Evolutionary conservation across 768 basidiomycete genomes (phyloP), one percentile per base, ranked within the genome.

Genomic region (Cantharellus anzutake): DNA sequence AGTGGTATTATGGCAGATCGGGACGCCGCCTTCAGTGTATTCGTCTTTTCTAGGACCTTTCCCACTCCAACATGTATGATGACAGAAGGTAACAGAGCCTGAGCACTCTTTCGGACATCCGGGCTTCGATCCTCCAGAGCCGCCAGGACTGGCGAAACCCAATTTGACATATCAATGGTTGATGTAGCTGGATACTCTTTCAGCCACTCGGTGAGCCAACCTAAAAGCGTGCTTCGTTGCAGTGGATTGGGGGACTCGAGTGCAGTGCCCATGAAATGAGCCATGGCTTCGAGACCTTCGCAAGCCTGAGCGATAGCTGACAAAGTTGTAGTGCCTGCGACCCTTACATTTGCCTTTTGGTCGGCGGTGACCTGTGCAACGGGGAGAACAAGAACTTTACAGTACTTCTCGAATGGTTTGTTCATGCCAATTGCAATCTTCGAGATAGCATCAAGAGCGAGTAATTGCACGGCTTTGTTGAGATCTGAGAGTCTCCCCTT

Each of bases 381-480:
- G 0, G 92, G 82, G 0, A 80, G 70, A 4, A 80, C 78, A 65
- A 92, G 85, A 60, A 89, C 74, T 40, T 84, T 82, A 2, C 79
- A 76, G 66, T 94, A 78, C 69, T 88, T 94, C 66, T 98, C 94
- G 67, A 99, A 98, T 2, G 88, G 80, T 67, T 85, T 90, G 48
- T 91, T 92, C 90, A 99, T 98, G 2, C 91, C 93, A 2, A 77
- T 80, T 4, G 96, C 91, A 63, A 98, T 82, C 40, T 89, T 85
- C 41, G 83, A 78, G 58, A 98, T 82, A 60, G 94, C 84, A 67
- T 94, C 91, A 29, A 99, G 78, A 34, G 94, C 86, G 52, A 96
- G 76, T 11, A 76, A 73, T 70, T 98, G 96, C 41, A 98, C 93
- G 4, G 86, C 81, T 68, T 98, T 90, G 73, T 99, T 99, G 51